Evolutionary conservation across 345 rosid species (phyloP), one percentile per base, ranked within the genome.

Genomic region (Eucalyptus victrix): DNA sequence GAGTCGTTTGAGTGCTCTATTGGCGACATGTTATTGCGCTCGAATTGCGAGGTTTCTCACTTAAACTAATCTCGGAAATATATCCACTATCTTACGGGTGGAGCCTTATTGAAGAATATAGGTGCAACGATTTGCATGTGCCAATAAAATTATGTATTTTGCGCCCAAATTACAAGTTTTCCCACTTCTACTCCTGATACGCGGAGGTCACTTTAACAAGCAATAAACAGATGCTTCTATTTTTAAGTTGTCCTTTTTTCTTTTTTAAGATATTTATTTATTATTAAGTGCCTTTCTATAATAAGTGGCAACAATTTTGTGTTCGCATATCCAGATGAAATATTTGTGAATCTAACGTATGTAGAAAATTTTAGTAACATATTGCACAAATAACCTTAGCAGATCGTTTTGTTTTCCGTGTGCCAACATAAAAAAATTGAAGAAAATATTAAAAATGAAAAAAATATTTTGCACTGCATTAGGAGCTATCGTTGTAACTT

Each of bases 21-120:
- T 15, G 17, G 34, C 9, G 62, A 24, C 6, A 5, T 5, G 1
- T 56, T 10, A 24, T 24, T 24, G 3, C 0, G 62, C 30, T 56
- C 2, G 28, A 56, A 56, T 24, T 23, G 62, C 0, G 21, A 56
- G 30, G 30, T 24, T 56, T 26, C 62, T 56, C 30, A 23, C 8
- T 60, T 26, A 60, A 60, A 26, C 32, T 60, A 60, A 26, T 6
- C 7, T 28, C 0, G 17, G 32, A 60, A 12, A 4, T 16, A 60
- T 60, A 60, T 28, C 15, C 32, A 26, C 17, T 12, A 60, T 60
- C 8, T 12, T 28, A 5, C 0, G 1, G 1, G n/a, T 28, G 14
- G 4, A 60, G 32, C 0, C 67, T 60, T 60, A 60, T 28, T 60
- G 17, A 60, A 10, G 0, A 24, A 10, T 56, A 56, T 56, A 56